Percentiles rank a stretch among this genome's conserved stretches.
phyloP scores from a whole-genome alignment of 768 basidiomycete species.

The Pleurotus giganteus region DNA sequence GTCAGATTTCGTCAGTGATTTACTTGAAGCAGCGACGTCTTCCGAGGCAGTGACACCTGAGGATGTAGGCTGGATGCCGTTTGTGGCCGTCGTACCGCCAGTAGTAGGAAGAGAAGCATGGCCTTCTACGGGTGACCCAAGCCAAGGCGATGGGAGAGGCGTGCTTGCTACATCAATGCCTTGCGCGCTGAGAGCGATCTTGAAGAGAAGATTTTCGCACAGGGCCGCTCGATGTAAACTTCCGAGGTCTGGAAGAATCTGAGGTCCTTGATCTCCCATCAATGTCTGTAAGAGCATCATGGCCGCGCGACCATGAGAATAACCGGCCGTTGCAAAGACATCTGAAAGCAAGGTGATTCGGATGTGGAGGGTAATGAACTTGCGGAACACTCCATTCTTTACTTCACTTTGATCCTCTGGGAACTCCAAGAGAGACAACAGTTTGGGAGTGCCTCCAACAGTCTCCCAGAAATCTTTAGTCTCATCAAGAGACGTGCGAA shows the following conservation, averaged over 20 bases:
- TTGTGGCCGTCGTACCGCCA: constrained; percentile 27
- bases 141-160: constrained; percentile 42
- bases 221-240: constrained; percentile 76
- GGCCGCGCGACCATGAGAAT: constrained; percentile 76
- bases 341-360: constrained; percentile 84
- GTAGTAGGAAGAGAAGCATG: constrained; percentile 39
- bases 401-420: constrained; percentile 17
- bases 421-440: constrained; percentile 63
- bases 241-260: constrained; percentile 73
- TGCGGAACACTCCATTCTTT: constrained; percentile 67
- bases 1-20: constrained; percentile 31
- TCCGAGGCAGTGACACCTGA: constrained; percentile 16
- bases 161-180: constrained; percentile 51
- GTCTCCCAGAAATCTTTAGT: constrained; percentile 72
- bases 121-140: constrained; percentile 44
- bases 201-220: constrained; percentile 85
- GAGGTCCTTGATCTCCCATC: constrained; percentile 58
- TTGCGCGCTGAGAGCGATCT: constrained; percentile 50
- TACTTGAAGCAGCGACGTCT: constrained; percentile 17
- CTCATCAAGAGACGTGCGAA: constrained; percentile 64
- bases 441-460: constrained; percentile 52
- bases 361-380: constrained; percentile 72
- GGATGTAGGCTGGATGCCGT: constrained; percentile 24
- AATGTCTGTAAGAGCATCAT: constrained; percentile 74
- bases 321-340: constrained; percentile 80